Evolutionary conservation across 1,284 basidiomycete genomes (phyloP), one percentile per base, ranked within the genome.

Genomic region (Trichosporon sp.): DNA sequence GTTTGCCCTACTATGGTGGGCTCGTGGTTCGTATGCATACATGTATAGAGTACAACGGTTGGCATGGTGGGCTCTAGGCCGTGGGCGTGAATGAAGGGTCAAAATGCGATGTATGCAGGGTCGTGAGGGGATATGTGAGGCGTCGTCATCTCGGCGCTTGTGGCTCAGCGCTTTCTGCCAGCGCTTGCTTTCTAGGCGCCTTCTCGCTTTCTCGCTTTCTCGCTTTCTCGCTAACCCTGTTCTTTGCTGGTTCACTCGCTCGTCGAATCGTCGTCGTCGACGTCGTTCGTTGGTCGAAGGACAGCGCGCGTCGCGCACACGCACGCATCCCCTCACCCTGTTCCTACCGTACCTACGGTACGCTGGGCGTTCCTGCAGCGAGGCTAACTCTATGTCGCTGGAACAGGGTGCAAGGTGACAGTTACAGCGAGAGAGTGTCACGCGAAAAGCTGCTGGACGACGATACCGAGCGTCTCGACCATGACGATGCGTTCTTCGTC

Each of bases 401-500:
- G 51, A 54, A 54, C 51, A 54, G 51, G 51, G 51, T 16, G 51
- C 12, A 26, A 2, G 14, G 26, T 6, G 32, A 37, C 26, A 61
- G 31, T 26, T 26, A 26, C 54, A 31, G 21, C 8, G 26, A 32
- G 4, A 10, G 4, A 11, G 7, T 63, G 16, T 63, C 59, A 63
- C 31, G 59, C 32, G 59, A 63, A 63, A 32, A 63, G 59, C 59
- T 63, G 59, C 59, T 63, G 59, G 31, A 63, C 59, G 16, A 63
- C 59, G 59, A 63, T 63, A 12, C 59, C 59, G 32, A 63, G 59
- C 32, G 59, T 63, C 59, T 63, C 59, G 59, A 63, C 59, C 59
- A 63, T 63, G 59, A 63, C 59, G 59, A 63, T 63, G 59, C 59
- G 59, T 31, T 63, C 59, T 31, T 63, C 59, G 59, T 63, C 59